Base-by-base conservation (phyloP, 352 stramenopile genomes). In the Thraustochytrium striatum region DNA sequence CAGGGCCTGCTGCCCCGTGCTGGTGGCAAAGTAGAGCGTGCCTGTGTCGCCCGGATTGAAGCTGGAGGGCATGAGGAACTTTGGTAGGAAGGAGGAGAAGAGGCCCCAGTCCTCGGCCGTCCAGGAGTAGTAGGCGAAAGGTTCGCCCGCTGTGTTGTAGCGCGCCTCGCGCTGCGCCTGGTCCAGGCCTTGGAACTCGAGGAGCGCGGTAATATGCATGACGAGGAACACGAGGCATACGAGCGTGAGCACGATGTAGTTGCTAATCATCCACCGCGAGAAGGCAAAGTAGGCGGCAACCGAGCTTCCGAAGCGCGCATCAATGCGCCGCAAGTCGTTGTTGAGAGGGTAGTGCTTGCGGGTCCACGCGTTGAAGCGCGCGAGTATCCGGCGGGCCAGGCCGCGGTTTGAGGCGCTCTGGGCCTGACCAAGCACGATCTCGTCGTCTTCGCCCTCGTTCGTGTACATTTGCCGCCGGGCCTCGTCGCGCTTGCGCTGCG, bases 251-350 rank as follows among this genome's bases (percentile, higher is more conserved):
- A 85, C 69, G 16, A 89, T 85, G 69, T 90, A 91, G 53, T 87
- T 91, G 78, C 87, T 85, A 61, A 92, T 89, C 65, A 93, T 89
- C 88, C 88, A 93, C 2, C 85, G 82, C 33, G 89, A 90, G 78
- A 93, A 92, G 0, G 85, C 82, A 57, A 92, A 93, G 58, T 93
- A 93, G 19, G 89, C 88, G 19, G 88, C 87, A 21, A 93, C 89
- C 1, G 87, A 91, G 32, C 84, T 89, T 13, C 89, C 89, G 55
- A 92, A 93, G 2, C 88, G 88, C n/a, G 88, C 88, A 50, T 93
- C 88, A 50, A 92, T 90, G 73, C 90, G 87, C 8, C 86, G 84
- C 53, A 93, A 84, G 50, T 92, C 89, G 11, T 73, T 86, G 2
- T 83, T 84, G 52, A 92, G 89, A 19, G 88, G 88, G 43, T 86